Evolutionary conservation across 2,329 filamentous ascomycete genomes (phyloP), one percentile per base, ranked within the genome.

Genomic region (Huntiella moniliformis): DNA sequence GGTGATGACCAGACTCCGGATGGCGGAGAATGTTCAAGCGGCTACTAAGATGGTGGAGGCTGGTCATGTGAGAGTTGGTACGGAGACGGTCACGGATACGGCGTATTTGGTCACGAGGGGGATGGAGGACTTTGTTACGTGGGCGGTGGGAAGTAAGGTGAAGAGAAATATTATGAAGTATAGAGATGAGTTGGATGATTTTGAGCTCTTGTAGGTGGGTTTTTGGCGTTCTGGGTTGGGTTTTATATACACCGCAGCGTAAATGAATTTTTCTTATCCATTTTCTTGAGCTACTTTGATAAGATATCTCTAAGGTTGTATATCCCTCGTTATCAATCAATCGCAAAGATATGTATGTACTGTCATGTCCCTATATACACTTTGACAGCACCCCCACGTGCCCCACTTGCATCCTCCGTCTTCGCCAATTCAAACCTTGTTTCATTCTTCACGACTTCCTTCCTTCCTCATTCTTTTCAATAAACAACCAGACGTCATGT

Each of bases 161-260:
- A 94, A 93, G 79, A 74, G 82, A 58, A 91, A 86, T 59, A 93
- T 95, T 52, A 79, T 94, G 74, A 84, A 83, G 63, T 96, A 95
- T 60, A 77, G 85, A 55, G 86, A 95, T 62, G 84, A 93, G 67
- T 63, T 95, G 63, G 88, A 96, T 63, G 88, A 96, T 63, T 96
- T 93, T 58, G 88, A 96, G 65, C 65, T 95, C 58, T 65, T 93
- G 56, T 91, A 61, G 74, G 22, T 12, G n/a, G 12, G 40, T 13
- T 34, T 42, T 11, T 42, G 40, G 40, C 13, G 40, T 46, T 46
- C 28, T 11, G 15, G 37, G 28, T 38, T 18, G 43, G 36, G 4
- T 31, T 32, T 13, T 31, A 32, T 39, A 39, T 38, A 28, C 22
- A 10, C 36, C 36, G 13, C 36, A 28, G 22, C 22, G 22, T 28